Base-by-base conservation (phyloP, 176 grass and related monocot species). In the Pontederia paniculata region DNA sequence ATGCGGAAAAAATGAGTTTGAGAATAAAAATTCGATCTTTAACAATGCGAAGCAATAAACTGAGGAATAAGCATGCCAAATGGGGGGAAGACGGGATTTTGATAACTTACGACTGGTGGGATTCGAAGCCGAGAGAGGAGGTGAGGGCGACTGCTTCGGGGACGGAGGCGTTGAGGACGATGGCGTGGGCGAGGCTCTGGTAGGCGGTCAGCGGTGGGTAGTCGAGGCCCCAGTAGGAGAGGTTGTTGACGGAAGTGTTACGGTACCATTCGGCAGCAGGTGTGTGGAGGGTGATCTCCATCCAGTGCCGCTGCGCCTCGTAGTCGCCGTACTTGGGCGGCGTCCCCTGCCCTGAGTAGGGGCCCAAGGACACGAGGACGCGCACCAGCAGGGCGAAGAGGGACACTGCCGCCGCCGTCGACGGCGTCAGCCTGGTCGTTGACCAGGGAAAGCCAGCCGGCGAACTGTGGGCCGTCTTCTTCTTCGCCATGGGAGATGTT, bases 231-330 rank as follows among this genome's bases (percentile, higher is more conserved):
- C 91, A 97, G 61, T 97, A 90, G 2, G 78, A 51, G 52, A 97
- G 77, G 73, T 88, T 80, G 59, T 97, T 97, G 55, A 54, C 80
- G 64, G 91, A 71, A 52, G 86, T 83, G 77, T 82, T 90, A 44
- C 83, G 77, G 74, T 97, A 97, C 86, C 91, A 90, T 53, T 84
- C 77, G 9, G 80, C 68, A 25, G 83, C 28, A 2, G 80, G 54
- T 67, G 86, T 83, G 31, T 97, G 83, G 43, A 97, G 74, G 48
- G 86, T 81, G 83, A 97, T 78, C 91, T 97, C 86, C 91, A 97
- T 97, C 91, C 91, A 97, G 70, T 97, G 86, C 57, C 91, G 77
- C 80, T 90, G 86, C 23, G 91, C 91, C 83, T 97, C 91, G 77
- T 90, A 97, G 74, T 97, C 91, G 65, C 91, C 83, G 74, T 78